These are phyloP conservation scores for Torulaspora globosa DNA, from an alignment of 1,139 yeast species.

Conservation along the genomic window DNA sequence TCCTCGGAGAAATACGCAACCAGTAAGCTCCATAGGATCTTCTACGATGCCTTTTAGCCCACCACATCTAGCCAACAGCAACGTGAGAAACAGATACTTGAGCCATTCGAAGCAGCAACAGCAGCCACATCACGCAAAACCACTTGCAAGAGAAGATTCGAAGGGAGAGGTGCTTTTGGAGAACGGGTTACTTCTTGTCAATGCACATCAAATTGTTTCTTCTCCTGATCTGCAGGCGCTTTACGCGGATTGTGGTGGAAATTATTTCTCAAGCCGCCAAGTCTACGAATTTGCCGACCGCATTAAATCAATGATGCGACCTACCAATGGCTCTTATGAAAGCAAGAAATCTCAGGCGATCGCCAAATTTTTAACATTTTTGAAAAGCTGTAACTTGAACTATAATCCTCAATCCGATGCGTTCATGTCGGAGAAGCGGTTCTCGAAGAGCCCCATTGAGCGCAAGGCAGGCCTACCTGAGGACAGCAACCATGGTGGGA, in stretches of 20 bases:
- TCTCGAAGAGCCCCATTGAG: slow-evolving; percentile 9
- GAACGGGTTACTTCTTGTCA: slow-evolving; percentile 27
- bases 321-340: not conserved
- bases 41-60: slow-evolving; percentile 9
- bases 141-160: slow-evolving; percentile 7
- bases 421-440: slow-evolving; percentile 15
- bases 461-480: slow-evolving; percentile 3
- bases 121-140: slow-evolving; percentile 11
- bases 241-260: slow-evolving; percentile 29
- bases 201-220: slow-evolving; percentile 26
- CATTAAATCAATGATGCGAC: slow-evolving; percentile 21
- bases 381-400: slow-evolving; percentile 31
- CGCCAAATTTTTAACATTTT: slow-evolving; percentile 22
- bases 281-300: slow-evolving; percentile 30
- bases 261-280: slow-evolving; percentile 30
- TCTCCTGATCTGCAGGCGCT: slow-evolving; percentile 28
- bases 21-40: slow-evolving; percentile 10
- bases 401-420: slow-evolving; percentile 31
- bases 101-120: slow-evolving; percentile 11
- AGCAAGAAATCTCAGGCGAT: slow-evolving; percentile 11
- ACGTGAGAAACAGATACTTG: slow-evolving; percentile 11
- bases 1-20: slow-evolving; percentile 18
- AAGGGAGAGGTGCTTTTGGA: slow-evolving; percentile 23
- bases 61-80: slow-evolving; percentile 8
- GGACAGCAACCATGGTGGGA: slow-evolving; percentile 2